Evolutionary conservation across 179 eudicot species (phyloP).

Genomic region (Corrigiola litoralis): DNA sequence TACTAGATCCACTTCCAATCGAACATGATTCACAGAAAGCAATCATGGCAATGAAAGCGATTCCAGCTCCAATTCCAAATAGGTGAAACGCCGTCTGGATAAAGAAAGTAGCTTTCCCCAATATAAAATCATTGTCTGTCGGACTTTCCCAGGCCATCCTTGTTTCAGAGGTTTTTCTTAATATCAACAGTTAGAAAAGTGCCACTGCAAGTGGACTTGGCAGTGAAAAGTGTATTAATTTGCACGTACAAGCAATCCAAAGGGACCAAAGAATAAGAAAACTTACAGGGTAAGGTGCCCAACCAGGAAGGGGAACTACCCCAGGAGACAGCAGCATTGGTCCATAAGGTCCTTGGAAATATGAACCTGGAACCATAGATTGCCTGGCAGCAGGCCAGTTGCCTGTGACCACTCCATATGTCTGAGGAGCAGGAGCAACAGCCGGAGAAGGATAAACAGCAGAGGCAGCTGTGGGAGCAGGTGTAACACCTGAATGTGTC

Average conservation of each 20-base stretch:
- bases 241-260: not conserved
- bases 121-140: not conserved
- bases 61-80: too few relatives aligned
- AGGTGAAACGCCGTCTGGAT: too few relatives aligned
- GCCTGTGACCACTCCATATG: conserved; percentile 58
- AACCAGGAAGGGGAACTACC: conserved; percentile 67
- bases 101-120: not conserved
- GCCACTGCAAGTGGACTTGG: not conserved
- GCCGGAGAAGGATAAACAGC: conserved; percentile 47
- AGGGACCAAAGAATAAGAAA: not conserved
- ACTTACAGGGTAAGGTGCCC: conserved; percentile 85
- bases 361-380: conserved; percentile 63
- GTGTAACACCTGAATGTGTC: conserved; percentile 41
- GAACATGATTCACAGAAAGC: too few relatives aligned
- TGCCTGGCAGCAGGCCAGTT: conserved; percentile 79
- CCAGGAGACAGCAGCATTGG: conserved; percentile 66
- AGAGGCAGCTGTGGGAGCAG: conserved; percentile 38
- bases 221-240: not conserved
- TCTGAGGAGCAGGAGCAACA: conserved; percentile 58
- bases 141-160: not conserved
- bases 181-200: not conserved
- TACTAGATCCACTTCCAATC: too few relatives aligned
- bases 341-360: conserved; percentile 73
- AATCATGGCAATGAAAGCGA: too few relatives aligned
- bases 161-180: not conserved